Conservation (phyloP, 2,329 filamentous ascomycete species). For the Zarea fungicola region DNA sequence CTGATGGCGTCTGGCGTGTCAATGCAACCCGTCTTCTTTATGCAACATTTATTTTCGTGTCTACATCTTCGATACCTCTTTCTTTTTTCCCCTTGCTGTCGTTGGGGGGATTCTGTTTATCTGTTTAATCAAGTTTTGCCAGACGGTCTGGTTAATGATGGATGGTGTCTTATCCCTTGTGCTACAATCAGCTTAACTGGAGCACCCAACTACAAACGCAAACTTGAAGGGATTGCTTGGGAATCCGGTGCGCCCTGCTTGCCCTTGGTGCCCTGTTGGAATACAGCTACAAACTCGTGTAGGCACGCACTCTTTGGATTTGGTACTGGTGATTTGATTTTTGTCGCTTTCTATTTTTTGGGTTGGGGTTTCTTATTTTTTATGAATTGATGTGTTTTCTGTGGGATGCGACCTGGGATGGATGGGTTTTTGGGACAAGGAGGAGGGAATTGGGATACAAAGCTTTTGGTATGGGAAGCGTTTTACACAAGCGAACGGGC, state of each 20-base stretch:
- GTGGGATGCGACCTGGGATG: background rate
- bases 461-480: too few relatives aligned
- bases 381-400: too few relatives aligned
- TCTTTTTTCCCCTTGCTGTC: too few relatives aligned
- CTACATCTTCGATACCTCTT: constrained; percentile 12
- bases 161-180: background rate
- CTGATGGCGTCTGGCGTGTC: constrained; percentile 11
- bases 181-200: background rate
- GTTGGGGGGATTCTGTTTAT: constrained; percentile 5
- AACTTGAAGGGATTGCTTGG: too few relatives aligned
- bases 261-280: background rate
- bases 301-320: background rate
- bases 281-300: too few relatives aligned
- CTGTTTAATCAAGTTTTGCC: constrained; percentile 1
- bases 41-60: constrained; percentile 7
- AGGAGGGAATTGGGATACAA: too few relatives aligned
- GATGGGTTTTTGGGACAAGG: background rate
- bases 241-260: too few relatives aligned
- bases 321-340: background rate
- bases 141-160: constrained; percentile 3
- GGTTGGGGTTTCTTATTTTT: background rate
- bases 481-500: too few relatives aligned
- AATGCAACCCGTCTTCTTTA: background rate
- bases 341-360: too few relatives aligned
- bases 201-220: too few relatives aligned